A percentile compares a stretch with the other conserved stretches of the same genome.
phyloP scores from a whole-genome alignment of 208 protist genomes.

The Crithidia expoeki region DNA sequence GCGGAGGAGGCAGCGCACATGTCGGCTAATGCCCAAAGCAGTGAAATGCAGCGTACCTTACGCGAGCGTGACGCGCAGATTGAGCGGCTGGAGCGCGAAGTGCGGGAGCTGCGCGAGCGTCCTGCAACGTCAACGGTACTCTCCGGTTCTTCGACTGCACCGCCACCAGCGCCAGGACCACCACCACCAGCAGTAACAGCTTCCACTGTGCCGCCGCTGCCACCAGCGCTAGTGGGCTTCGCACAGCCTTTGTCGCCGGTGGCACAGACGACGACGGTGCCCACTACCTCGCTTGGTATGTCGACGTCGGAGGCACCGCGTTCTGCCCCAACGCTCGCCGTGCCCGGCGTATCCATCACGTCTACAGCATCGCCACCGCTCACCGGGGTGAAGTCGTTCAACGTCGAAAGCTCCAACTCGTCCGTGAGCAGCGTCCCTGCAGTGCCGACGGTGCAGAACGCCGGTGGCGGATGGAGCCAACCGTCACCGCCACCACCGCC shows the following conservation, averaged over 20 bases:
- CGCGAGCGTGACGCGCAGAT: constrained; percentile 52
- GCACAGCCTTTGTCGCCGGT: constrained; percentile 8
- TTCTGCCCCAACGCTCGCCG: background rate
- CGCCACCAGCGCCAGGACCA: no score
- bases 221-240: background rate
- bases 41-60: constrained; percentile 39
- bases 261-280: background rate
- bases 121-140: background rate
- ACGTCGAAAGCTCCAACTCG: background rate
- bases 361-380: background rate
- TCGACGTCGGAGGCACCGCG: background rate
- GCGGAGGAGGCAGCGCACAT: constrained; percentile 42
- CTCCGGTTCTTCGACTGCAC: background rate
- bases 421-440: background rate
- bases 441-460: constrained; percentile 1
- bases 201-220: background rate
- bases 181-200: no score
- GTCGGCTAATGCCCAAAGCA: constrained; percentile 29
- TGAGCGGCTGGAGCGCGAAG: constrained; percentile 46
- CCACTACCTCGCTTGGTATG: background rate
- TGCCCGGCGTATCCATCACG: no score
- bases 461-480: background rate
- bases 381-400: background rate
- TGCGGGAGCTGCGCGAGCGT: constrained; percentile 46
- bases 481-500: constrained; percentile 15